These are phyloP conservation scores for Gremmenia infestans DNA, from an alignment of 2,329 filamentous ascomycete species.

Conservation along the genomic window DNA sequence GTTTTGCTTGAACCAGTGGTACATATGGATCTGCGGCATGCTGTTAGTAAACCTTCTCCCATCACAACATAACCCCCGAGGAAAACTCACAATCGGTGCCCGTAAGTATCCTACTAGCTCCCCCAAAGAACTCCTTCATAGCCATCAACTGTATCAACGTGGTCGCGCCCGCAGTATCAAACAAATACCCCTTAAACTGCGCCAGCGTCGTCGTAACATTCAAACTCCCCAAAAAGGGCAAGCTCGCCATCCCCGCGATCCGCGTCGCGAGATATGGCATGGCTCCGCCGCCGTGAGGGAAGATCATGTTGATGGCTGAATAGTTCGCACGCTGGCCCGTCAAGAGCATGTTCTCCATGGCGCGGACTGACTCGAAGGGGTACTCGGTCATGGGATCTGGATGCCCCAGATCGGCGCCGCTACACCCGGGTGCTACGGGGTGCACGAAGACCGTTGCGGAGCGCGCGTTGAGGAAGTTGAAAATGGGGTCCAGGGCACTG, in stretches of 20 bases:
- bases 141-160: slow-evolving; percentile 23
- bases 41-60: background rate
- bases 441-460: slow-evolving; percentile 40
- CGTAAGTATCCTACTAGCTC: slow-evolving; percentile 18
- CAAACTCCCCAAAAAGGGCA: slow-evolving; percentile 18
- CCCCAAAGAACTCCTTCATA: slow-evolving; percentile 23
- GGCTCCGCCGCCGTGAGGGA: slow-evolving; percentile 6
- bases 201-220: slow-evolving; percentile 11
- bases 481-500: slow-evolving; percentile 34
- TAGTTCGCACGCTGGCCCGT: slow-evolving; percentile 1
- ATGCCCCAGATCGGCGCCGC: slow-evolving; percentile 23
- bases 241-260: slow-evolving; percentile 19
- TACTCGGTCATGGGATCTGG: slow-evolving; percentile 40
- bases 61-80: background rate
- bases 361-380: slow-evolving; percentile 46
- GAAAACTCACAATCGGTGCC: slow-evolving; percentile 26
- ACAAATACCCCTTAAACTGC: slow-evolving; percentile 26
- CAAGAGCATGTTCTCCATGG: slow-evolving; percentile 8
- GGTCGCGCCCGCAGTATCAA: slow-evolving; percentile 17
- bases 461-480: slow-evolving; percentile 35
- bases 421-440: slow-evolving; percentile 31
- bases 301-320: slow-evolving; percentile 5
- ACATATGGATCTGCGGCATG: slow-evolving; percentile 22
- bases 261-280: slow-evolving; percentile 20
- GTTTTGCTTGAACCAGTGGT: slow-evolving; percentile 7